Base-by-base conservation (phyloP, 306 rosid genomes). In the Prunus campanulata region DNA sequence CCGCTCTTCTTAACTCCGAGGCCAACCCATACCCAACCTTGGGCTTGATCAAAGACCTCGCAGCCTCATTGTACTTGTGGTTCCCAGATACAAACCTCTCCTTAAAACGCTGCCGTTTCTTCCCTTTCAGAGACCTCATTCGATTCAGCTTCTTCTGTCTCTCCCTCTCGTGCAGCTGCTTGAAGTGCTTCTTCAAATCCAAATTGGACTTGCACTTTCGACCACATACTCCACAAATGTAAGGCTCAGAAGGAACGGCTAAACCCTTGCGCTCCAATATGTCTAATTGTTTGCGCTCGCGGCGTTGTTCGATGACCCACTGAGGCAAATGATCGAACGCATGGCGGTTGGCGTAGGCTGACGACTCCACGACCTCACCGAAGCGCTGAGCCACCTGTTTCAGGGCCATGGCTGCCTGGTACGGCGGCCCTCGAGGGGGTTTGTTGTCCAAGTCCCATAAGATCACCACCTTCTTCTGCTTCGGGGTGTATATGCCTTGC, bases 371-470 rank as follows among this genome's bases (percentile, higher is more conserved):
- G 13, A 89, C 72, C 57, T 92, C 81, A 55, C 96, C 96, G 75
- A 92, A 89, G 42, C 78, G 86, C 7, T 83, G 57, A 6, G 89
- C 96, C 1, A 88, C 65, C 79, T 65, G 79, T 69, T 79, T 90
- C 30, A 94, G 89, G 0, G 95, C 87, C 80, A 88, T 75, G 55
- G 96, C 97, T 48, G 97, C 97, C 78, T 82, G 71, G 85, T 88
- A 95, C 0, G 98, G 97, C 0, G 95, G 90, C 1, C 97, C 97
- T 6, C 96, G 90, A 0, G 96, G 98, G 39, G 98, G 97, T 24
- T 95, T 92, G 88, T 95, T 95, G 78, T 92, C 98, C 25, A 92
- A 91, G 91, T 95, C 98, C 98, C 97, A 95, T 0, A 95, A 84
- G 51, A 92, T 83, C 2, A 92, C 91, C 0, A 90, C 97, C 24